Base-by-base conservation (phyloP, 23 red algal genomes). In the Gracilaria vermiculophylla region DNA sequence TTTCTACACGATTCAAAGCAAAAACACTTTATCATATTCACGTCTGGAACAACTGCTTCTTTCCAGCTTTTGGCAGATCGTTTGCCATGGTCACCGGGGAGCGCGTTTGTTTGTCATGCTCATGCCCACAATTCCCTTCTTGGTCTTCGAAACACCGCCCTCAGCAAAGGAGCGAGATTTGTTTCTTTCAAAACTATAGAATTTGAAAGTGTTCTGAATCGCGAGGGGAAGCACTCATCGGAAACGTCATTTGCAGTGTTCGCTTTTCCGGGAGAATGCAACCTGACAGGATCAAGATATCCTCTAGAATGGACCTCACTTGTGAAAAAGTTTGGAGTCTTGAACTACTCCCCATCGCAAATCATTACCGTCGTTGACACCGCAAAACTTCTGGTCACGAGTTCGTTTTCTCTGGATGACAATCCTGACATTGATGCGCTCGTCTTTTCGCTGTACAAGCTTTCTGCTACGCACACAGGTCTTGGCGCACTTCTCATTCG, bases 381-480 rank as follows among this genome's bases (percentile, higher is more conserved):
- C 23, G 80, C 90, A 29, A 80, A 62, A 48, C 39, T 83, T 29
- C 19, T 76, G 5, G 81, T 80, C 0, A 70, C 88, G 25, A 17
- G 37, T 47, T 28, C 80, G 16, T 62, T 82, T 42, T 44, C 43
- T 42, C 76, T 92, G 4, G 47, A 76, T 35, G 55, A 77, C 0
- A 36, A 77, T 15, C 79, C 79, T 24, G 77, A 78, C 78, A 50
- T 82, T 34, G 89, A 92, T 71, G 65, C 69, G 14, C 21, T 86
- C 39, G 67, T 80, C 43, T 81, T 84, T 44, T 93, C 90, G 32
- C 36, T 85, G 16, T 93, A 93, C 61, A 93, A 93, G 47, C 53
- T 93, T 21, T 83, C 81, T 25, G 79, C 64, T 20, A 49, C 78
- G 13, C 47, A 71, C 23, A 93, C 78, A 32, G 90, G 90, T 53